Evolutionary conservation across 345 rosid genomes (phyloP).

Genomic region (Dimocarpus longan): DNA sequence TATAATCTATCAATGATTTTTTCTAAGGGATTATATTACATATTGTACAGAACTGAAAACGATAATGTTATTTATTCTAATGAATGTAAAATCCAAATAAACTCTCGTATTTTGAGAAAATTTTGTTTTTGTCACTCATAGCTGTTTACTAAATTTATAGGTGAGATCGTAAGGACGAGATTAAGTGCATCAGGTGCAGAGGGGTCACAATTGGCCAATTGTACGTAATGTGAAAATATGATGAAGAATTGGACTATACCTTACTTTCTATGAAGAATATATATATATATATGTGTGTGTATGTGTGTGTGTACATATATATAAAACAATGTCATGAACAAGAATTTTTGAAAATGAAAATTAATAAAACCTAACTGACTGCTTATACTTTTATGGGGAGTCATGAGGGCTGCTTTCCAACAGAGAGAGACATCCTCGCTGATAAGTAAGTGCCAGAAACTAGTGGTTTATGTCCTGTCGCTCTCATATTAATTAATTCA

Average conservation of each 20-base stretch:
- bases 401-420: background rate
- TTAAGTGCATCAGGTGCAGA: background rate
- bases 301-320: too few species aligned
- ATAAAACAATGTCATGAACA: background rate
- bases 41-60: too few species aligned
- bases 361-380: background rate
- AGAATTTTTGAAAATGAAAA: slow-evolving; percentile 3
- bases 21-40: too few species aligned
- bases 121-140: too few species aligned
- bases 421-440: background rate
- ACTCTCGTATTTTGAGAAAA: too few species aligned
- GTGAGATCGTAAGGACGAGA: background rate
- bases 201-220: background rate
- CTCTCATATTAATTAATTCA: background rate
- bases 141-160: background rate
- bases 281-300: background rate
- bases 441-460: background rate
- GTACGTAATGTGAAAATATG: background rate
- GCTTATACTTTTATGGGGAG: background rate
- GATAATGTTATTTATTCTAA: too few species aligned
- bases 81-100: too few species aligned
- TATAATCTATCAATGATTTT: too few species aligned
- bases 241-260: background rate
- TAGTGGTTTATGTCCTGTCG: background rate
- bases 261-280: background rate